These are phyloP conservation scores for Apiotrichum akiyoshidainum DNA, from an alignment of 1,284 basidiomycete genomes.

Conservation along the genomic window DNA sequence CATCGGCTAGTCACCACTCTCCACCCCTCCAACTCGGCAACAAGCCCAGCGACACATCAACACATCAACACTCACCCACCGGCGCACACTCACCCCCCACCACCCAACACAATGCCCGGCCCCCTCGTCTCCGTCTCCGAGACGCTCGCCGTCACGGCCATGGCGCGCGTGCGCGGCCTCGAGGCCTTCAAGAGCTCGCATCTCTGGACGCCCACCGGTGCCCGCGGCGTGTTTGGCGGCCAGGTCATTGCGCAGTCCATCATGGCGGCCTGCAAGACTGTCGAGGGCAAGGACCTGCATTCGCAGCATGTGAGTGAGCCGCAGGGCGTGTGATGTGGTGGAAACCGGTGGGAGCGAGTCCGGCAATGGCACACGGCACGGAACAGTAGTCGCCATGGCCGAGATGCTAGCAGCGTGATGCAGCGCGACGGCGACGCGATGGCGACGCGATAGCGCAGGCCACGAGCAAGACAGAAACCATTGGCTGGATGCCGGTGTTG, in stretches of 20 bases:
- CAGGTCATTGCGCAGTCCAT: slow-evolving; percentile 81
- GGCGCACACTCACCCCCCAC: neutral
- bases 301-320: slow-evolving; percentile 59
- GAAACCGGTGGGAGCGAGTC: no score
- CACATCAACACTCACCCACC: neutral
- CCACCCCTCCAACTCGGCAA: no score
- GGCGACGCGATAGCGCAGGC: no score
- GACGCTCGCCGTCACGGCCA: slow-evolving; percentile 18
- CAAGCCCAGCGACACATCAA: no score
- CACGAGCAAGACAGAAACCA: no score
- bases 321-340: no score
- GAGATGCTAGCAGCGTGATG: no score
- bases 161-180: slow-evolving; percentile 15
- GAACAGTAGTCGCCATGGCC: no score
- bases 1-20: no score
- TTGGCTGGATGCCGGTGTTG: no score
- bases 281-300: slow-evolving; percentile 62
- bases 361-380: no score
- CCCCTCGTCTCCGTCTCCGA: slow-evolving; percentile 19
- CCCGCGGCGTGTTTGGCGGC: slow-evolving; percentile 81
- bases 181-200: slow-evolving; percentile 64
- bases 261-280: slow-evolving; percentile 71
- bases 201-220: slow-evolving; percentile 63
- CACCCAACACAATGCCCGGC: slow-evolving; percentile 3
- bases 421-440: no score